These are phyloP conservation scores for Solanum bulbocastanum DNA, from an alignment of 257 asterid species.

Conservation along the genomic window DNA sequence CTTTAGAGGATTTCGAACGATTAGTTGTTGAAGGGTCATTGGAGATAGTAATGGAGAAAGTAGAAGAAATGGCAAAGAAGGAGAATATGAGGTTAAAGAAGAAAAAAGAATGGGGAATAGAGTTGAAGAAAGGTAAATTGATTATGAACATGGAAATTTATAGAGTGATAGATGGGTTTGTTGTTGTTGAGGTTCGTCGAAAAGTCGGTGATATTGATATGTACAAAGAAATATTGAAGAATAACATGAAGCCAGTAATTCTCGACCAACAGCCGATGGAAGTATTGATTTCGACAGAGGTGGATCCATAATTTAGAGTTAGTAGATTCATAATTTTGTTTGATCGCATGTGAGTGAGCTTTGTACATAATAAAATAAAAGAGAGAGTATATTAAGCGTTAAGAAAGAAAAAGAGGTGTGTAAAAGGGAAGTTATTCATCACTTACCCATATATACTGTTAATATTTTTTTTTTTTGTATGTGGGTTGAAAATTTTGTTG, in stretches of 20 bases:
- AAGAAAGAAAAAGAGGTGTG: background rate
- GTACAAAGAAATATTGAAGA: slow-evolving; percentile 35
- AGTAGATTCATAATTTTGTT: background rate
- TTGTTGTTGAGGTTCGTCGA: slow-evolving; percentile 51
- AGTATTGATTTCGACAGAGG: background rate
- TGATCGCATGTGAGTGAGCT: background rate
- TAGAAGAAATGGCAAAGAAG: slow-evolving; percentile 41
- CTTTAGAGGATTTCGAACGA: slow-evolving; percentile 38
- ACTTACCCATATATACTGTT: background rate
- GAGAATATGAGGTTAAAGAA: slow-evolving; percentile 24
- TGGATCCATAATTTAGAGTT: background rate
- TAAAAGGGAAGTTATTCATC: background rate
- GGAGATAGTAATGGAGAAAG: slow-evolving; percentile 40
- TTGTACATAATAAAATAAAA: background rate
- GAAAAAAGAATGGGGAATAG: slow-evolving; percentile 44
- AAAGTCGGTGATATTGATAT: slow-evolving; percentile 37
- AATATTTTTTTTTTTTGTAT: background rate
- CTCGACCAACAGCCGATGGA: slow-evolving; percentile 4
- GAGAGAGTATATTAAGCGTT: background rate
- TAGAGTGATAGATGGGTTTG: slow-evolving; percentile 42
- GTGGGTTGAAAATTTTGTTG: background rate
- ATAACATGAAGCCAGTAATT: slow-evolving; percentile 42
- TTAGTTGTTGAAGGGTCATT: slow-evolving; percentile 42
- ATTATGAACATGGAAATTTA: slow-evolving; percentile 30
- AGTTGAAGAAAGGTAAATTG: slow-evolving; percentile 53